These are phyloP conservation scores for Aspergillus ibericus DNA, from an alignment of 2,329 filamentous ascomycete species.

Conservation along the genomic window DNA sequence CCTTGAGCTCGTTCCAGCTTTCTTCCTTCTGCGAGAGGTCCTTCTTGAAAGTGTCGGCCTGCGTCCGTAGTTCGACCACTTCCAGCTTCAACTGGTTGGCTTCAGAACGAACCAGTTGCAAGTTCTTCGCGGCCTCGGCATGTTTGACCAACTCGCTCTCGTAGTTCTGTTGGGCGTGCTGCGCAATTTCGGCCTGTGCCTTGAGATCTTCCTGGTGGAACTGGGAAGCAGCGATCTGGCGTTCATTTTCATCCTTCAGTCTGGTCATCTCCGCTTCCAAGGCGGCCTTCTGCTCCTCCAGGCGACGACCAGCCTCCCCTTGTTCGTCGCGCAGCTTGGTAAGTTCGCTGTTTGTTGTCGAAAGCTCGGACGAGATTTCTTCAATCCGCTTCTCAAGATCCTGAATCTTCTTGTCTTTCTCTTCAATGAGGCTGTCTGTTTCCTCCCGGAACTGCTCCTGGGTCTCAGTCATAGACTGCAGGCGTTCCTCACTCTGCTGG, in stretches of 20 bases:
- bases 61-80: constrained; percentile 70
- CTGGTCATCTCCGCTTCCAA: constrained; percentile 77
- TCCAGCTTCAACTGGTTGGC: constrained; percentile 80
- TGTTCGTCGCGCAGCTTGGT: constrained; percentile 77
- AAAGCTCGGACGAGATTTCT: constrained; percentile 79
- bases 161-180: constrained; percentile 91
- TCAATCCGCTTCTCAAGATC: constrained; percentile 82
- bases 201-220: constrained; percentile 90
- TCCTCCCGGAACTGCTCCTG: constrained; percentile 88
- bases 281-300: constrained; percentile 78
- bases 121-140: constrained; percentile 84
- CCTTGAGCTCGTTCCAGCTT: constrained; percentile 82
- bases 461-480: constrained; percentile 74
- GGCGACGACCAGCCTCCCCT: constrained; percentile 67
- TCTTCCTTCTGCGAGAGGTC: constrained; percentile 76
- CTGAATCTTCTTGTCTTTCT: constrained; percentile 76
- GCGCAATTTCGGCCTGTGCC: constrained; percentile 88
- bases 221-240: constrained; percentile 74
- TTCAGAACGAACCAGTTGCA: constrained; percentile 76
- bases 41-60: constrained; percentile 82
- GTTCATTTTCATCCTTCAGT: constrained; percentile 79
- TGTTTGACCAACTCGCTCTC: constrained; percentile 94
- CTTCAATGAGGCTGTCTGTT: constrained; percentile 70
- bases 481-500: constrained; percentile 81
- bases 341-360: constrained; percentile 77